These are phyloP conservation scores for Elaeis guineensis DNA, from an alignment of 176 grass and related monocot genomes.

Conservation along the genomic window DNA sequence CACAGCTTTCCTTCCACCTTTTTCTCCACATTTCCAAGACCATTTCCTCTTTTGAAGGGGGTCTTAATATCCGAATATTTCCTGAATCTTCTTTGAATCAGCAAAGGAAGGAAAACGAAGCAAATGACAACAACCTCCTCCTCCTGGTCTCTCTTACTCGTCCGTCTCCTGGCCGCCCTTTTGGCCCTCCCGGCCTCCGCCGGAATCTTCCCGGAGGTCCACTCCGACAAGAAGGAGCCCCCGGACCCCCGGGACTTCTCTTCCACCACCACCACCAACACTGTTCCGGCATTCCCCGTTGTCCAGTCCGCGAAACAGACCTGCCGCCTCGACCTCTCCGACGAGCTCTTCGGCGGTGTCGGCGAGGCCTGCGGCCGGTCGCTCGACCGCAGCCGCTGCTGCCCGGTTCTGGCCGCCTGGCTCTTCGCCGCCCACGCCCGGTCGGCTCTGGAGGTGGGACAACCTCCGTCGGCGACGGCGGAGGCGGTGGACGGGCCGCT, in stretches of 20 bases:
- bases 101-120: no score
- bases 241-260: constrained; percentile 3
- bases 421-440: constrained; percentile 93
- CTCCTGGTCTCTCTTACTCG: no score
- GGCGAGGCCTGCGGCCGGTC: constrained; percentile 56
- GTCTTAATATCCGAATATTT: no score
- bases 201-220: constrained; percentile 17
- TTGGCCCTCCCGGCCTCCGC: constrained; percentile 27
- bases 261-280: constrained; percentile 6
- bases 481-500: constrained; percentile 46
- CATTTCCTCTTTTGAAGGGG: no score
- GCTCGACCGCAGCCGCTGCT: constrained; percentile 86
- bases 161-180: constrained; percentile 12
- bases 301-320: constrained; percentile 19
- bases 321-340: constrained; percentile 83
- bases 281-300: constrained; percentile 43
- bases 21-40: no score
- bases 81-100: no score
- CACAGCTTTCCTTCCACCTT: no score
- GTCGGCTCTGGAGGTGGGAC: constrained; percentile 56
- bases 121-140: no score
- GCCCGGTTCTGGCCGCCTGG: constrained; percentile 94
- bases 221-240: constrained; percentile 22
- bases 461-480: constrained; percentile 19
- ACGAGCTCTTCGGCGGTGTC: constrained; percentile 95